A percentile compares a stretch with the other conserved stretches of the same genome.
These are phyloP conservation scores for Aegilops longissima DNA, from an alignment of 176 grass and related monocot genomes.

Conservation along the genomic window DNA sequence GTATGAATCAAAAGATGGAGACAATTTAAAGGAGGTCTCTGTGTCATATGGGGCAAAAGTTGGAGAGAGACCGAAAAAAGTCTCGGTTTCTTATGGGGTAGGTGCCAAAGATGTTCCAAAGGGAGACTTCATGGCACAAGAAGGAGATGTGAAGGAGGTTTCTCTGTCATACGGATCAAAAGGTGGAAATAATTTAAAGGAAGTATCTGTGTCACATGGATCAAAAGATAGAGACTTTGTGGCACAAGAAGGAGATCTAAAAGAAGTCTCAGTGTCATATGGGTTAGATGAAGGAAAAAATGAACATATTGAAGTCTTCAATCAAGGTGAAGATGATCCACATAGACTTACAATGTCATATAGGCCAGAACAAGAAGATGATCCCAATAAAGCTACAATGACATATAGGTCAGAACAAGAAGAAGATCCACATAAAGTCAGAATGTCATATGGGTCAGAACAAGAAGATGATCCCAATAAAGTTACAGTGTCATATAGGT, in stretches of 20 bases:
- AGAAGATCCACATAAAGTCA: no score
- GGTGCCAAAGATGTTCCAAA: no score
- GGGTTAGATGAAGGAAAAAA: not conserved
- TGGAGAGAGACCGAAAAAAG: not conserved
- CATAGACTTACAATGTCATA: not conserved
- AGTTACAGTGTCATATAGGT: not conserved
- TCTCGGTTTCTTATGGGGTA: not conserved
- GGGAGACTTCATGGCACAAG: no score
- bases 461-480: not conserved
- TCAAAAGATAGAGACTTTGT: not conserved
- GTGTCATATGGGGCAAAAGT: not conserved
- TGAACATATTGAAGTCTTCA: not conserved
- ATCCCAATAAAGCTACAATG: not conserved
- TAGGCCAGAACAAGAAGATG: not conserved
- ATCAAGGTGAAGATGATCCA: not conserved
- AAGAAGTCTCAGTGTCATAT: not conserved
- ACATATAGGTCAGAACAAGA: not conserved
- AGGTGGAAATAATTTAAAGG: not conserved
- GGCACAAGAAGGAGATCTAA: not conserved
- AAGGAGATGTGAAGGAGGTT: not conserved
- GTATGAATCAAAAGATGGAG: not conserved
- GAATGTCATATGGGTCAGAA: not conserved
- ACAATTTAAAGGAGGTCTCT: not conserved
- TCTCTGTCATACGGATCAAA: not conserved
- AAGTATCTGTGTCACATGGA: not conserved